Evolutionary conservation across 768 basidiomycete species (phyloP).

Genomic region (Imleria badia): DNA sequence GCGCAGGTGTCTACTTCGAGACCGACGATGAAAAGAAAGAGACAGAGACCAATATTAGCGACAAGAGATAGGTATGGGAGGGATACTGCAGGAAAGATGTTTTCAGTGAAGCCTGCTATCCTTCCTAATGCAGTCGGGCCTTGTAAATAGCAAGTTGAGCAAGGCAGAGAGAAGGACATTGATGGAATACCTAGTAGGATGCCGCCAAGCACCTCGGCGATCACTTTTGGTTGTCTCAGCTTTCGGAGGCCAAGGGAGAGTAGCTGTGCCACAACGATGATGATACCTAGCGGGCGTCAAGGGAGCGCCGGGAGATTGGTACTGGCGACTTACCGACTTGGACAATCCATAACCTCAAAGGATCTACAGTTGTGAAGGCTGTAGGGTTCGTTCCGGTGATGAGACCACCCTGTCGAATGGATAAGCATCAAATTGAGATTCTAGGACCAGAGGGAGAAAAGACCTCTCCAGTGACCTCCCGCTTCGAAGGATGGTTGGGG

Average conservation of each 20-base stretch:
- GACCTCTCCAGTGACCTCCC: conserved; percentile 28
- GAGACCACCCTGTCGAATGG: conserved; percentile 60
- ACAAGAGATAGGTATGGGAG: conserved; percentile 79
- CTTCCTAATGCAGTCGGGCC: conserved; percentile 65
- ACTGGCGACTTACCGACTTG: conserved; percentile 59
- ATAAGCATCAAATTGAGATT: conserved; percentile 2
- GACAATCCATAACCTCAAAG: conserved; percentile 74
- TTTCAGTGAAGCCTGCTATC: conserved; percentile 84
- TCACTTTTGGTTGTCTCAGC: conserved; percentile 82
- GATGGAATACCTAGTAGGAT: conserved; percentile 70
- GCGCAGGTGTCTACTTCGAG: conserved; percentile 83
- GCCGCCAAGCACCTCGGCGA: conserved; percentile 84
- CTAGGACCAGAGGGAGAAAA: not conserved
- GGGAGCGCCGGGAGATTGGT: not conserved
- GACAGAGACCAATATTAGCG: conserved; percentile 84
- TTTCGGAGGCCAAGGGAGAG: conserved; percentile 71
- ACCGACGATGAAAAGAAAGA: conserved; percentile 92
- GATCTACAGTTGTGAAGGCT: conserved; percentile 61
- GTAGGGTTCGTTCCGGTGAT: conserved; percentile 75
- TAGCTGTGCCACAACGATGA: conserved; percentile 75
- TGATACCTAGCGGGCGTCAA: conserved; percentile 54
- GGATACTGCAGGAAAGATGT: conserved; percentile 77
- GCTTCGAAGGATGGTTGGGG: not conserved
- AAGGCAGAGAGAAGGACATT: conserved; percentile 32
- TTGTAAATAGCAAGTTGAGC: not conserved